phyloP scores from a whole-genome alignment of 73 alveolate species.

The Halteria grandinella region DNA sequence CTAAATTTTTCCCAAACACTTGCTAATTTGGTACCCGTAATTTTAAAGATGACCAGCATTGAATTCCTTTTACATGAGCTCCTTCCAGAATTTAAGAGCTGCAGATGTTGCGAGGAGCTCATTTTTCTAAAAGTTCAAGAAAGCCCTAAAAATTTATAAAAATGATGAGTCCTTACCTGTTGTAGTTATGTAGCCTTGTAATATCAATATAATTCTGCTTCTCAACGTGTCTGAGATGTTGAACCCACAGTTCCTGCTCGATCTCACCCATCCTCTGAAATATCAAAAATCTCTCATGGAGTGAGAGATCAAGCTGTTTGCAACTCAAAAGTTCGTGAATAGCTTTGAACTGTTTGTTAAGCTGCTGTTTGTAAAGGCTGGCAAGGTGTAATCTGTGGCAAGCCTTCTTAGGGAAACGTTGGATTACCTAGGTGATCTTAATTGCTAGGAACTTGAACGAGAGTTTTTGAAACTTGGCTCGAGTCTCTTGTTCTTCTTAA shows the following conservation, averaged over 20 bases:
- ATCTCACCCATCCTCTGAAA: slow-evolving; percentile 11
- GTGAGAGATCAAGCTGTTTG: slow-evolving; percentile 11
- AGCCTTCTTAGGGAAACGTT: no score
- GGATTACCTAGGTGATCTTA: no score
- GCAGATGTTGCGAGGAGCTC: slow-evolving; percentile 20
- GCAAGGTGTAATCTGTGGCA: no score
- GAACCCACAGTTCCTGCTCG: background rate
- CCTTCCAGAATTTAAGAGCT: slow-evolving; percentile 37
- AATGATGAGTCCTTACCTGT: no score
- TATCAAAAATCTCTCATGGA: slow-evolving; percentile 32
- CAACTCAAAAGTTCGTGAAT: slow-evolving; percentile 42
- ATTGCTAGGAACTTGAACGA: no score
- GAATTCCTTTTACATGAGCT: slow-evolving; percentile 8
- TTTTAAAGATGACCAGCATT: background rate
- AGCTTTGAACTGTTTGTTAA: slow-evolving; percentile 38
- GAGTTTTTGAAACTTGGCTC: no score
- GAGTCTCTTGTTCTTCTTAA: no score
- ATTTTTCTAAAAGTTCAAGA: background rate
- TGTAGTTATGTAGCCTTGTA: slow-evolving; percentile 1
- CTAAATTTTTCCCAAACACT: slow-evolving; percentile 11
- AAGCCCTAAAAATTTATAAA: no score
- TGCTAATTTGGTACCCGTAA: slow-evolving; percentile 4
- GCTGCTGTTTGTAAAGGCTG: no score
- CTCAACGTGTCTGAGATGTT: background rate
- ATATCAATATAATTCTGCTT: slow-evolving; percentile 11